These are phyloP conservation scores for Sporothrix brasiliensis DNA, from an alignment of 2,329 filamentous ascomycete genomes.

Conservation along the genomic window DNA sequence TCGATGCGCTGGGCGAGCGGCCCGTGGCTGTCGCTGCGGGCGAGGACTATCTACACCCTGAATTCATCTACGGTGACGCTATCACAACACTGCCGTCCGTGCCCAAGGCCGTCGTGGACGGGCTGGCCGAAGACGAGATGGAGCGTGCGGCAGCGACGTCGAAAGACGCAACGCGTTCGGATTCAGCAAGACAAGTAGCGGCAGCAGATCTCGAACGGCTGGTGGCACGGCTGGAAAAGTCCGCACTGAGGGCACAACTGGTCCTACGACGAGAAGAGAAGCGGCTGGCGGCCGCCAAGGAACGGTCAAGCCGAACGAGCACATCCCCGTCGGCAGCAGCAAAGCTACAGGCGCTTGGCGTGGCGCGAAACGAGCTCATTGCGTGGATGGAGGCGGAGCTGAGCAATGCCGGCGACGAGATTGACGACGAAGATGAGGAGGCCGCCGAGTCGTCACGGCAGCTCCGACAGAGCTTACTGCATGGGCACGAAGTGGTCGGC, in stretches of 20 bases:
- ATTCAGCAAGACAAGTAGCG: background rate
- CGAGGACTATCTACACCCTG: slow-evolving; percentile 53
- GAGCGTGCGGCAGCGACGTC: background rate
- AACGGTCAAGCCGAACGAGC: slow-evolving; percentile 40
- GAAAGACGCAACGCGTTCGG: background rate
- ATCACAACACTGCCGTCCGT: slow-evolving; percentile 52
- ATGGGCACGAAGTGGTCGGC: background rate
- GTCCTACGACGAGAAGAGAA: slow-evolving; percentile 60
- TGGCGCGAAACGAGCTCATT: slow-evolving; percentile 63
- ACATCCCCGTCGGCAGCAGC: slow-evolving; percentile 38
- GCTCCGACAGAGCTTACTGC: slow-evolving; percentile 35
- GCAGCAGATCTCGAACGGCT: slow-evolving; percentile 51
- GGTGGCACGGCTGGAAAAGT: slow-evolving; percentile 59
- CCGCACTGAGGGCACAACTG: slow-evolving; percentile 61
- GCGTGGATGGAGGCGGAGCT: slow-evolving; percentile 67
- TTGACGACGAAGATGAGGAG: slow-evolving; percentile 30
- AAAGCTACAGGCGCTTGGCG: slow-evolving; percentile 57
- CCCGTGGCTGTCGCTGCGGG: slow-evolving; percentile 51
- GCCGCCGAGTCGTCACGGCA: slow-evolving; percentile 34
- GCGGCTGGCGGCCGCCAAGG: slow-evolving; percentile 53
- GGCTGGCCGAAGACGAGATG: slow-evolving; percentile 50
- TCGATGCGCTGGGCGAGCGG: slow-evolving; percentile 56
- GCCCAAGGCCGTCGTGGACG: slow-evolving; percentile 56
- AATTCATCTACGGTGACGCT: slow-evolving; percentile 50
- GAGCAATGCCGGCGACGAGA: slow-evolving; percentile 49